Percentiles rank a stretch among this genome's conserved stretches.
Evolutionary conservation across 2,329 filamentous ascomycete species (phyloP).

Genomic region (Cryphonectria radicalis): DNA sequence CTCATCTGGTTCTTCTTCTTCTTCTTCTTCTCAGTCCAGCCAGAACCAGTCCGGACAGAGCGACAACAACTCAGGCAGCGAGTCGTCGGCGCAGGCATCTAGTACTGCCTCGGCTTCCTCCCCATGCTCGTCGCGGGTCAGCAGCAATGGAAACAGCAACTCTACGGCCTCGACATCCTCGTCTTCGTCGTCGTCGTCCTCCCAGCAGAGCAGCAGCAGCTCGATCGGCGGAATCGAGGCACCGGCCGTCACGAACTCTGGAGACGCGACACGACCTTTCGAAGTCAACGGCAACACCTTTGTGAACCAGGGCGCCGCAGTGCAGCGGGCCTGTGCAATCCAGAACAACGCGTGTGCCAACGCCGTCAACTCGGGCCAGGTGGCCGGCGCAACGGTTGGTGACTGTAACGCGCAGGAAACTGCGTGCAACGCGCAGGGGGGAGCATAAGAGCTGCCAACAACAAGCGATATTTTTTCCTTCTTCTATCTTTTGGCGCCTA

Average conservation of each 20-base stretch:
- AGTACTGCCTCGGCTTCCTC: background rate
- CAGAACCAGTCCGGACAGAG: constrained; percentile 1
- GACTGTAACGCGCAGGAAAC: constrained; percentile 61
- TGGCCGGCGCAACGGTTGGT: constrained; percentile 45
- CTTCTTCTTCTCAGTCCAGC: constrained; percentile 2
- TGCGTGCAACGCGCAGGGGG: constrained; percentile 45
- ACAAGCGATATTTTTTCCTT: background rate
- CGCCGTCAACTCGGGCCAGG: constrained; percentile 56
- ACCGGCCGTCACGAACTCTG: constrained; percentile 53
- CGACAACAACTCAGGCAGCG: constrained; percentile 6
- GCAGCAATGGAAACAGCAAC: constrained; percentile 17
- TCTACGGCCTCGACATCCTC: constrained; percentile 14
- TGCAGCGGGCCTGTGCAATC: constrained; percentile 65
- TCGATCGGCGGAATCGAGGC: constrained; percentile 57
- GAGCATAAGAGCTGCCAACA: constrained; percentile 32
- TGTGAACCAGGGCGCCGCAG: constrained; percentile 57
- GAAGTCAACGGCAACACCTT: constrained; percentile 62
- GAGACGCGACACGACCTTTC: constrained; percentile 57
- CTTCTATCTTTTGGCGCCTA: background rate
- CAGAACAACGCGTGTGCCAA: constrained; percentile 66
- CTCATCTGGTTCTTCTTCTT: background rate
- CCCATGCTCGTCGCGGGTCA: constrained; percentile 3
- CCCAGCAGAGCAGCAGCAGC: constrained; percentile 31
- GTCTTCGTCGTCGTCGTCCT: constrained; percentile 16
- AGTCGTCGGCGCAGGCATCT: background rate